Percentiles rank a stretch among this genome's conserved stretches.
Evolutionary conservation across 2,329 filamentous ascomycete species (phyloP).

Genomic region (Colletotrichum sp.): DNA sequence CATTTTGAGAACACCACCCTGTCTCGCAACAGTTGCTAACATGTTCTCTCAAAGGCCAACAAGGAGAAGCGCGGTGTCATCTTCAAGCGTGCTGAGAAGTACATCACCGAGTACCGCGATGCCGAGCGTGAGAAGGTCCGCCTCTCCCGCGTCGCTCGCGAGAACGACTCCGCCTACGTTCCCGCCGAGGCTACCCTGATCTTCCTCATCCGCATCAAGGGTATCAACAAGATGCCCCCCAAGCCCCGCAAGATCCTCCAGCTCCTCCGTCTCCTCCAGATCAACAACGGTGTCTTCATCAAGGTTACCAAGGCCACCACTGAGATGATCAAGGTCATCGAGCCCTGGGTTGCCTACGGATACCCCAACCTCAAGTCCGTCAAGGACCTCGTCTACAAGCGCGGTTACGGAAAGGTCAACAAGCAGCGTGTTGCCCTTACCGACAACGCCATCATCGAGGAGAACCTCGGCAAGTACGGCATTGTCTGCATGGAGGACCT

Average conservation of each 20-base stretch:
- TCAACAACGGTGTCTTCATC: slow-evolving; percentile 99
- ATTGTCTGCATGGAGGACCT: slow-evolving; percentile 99
- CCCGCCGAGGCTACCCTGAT: slow-evolving; percentile 94
- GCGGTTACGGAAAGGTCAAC: slow-evolving; percentile 98
- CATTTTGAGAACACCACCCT: slow-evolving; percentile 21
- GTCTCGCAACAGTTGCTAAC: not conserved
- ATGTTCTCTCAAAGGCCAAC: slow-evolving; percentile 70
- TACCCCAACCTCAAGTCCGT: slow-evolving; percentile 99
- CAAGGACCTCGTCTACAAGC: slow-evolving; percentile 99
- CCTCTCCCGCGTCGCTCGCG: slow-evolving; percentile 86
- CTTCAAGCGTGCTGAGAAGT: slow-evolving; percentile 99
- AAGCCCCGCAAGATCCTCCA: slow-evolving; percentile 99
- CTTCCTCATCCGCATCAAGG: slow-evolving; percentile 99
- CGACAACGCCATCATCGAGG: slow-evolving; percentile 97
- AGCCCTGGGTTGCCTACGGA: slow-evolving; percentile 98
- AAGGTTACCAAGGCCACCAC: slow-evolving; percentile 95
- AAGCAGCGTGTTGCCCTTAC: slow-evolving; percentile 97
- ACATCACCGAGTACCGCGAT: slow-evolving; percentile 99
- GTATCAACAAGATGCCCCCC: slow-evolving; percentile 99
- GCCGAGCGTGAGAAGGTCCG: slow-evolving; percentile 98
- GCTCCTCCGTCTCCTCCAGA: slow-evolving; percentile 98
- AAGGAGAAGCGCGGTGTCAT: slow-evolving; percentile 98
- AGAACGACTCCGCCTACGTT: slow-evolving; percentile 92
- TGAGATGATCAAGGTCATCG: slow-evolving; percentile 97
- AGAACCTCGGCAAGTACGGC: slow-evolving; percentile 95